Conservation (phyloP, 2,329 filamentous ascomycete species). For the Arthrobotrys iridis region DNA sequence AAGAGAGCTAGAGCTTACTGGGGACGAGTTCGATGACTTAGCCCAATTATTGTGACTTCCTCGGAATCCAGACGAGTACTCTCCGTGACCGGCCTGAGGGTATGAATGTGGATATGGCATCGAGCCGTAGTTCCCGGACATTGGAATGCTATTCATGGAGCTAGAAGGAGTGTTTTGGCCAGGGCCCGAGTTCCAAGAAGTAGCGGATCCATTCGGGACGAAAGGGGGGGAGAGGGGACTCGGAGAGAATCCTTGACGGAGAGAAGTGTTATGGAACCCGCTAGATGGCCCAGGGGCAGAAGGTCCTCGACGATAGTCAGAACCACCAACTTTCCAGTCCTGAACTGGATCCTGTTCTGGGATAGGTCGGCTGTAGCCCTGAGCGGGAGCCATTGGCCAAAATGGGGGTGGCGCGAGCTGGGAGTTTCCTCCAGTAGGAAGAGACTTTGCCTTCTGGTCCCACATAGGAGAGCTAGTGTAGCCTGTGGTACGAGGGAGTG, state of each 20-base stretch:
- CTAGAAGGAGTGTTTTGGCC: constrained; percentile 24
- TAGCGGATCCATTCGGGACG: constrained; percentile 25
- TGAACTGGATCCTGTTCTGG: constrained; percentile 25
- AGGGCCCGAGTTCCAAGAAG: constrained; percentile 37
- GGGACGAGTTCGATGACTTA: constrained; percentile 23
- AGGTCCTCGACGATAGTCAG: constrained; percentile 31
- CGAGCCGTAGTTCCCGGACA: constrained; percentile 5
- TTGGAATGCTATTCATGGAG: constrained; percentile 17
- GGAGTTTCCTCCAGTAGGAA: background rate
- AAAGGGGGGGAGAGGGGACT: constrained; percentile 46
- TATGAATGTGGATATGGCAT: constrained; percentile 46
- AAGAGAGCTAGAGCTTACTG: constrained; percentile 4
- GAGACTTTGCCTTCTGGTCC: constrained; percentile 27
- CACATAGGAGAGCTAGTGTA: constrained; percentile 22
- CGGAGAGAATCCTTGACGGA: constrained; percentile 38
- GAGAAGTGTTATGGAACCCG: constrained; percentile 7
- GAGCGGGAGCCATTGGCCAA: constrained; percentile 23
- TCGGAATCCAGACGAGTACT: constrained; percentile 36
- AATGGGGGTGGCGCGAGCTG: constrained; percentile 9
- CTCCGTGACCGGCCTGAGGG: constrained; percentile 19
- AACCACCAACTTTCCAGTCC: constrained; percentile 30
- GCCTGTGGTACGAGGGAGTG: constrained; percentile 2
- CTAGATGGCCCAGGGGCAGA: background rate
- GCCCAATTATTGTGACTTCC: constrained; percentile 20
- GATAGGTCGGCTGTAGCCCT: constrained; percentile 14